Percentiles rank a stretch among this genome's conserved stretches.
phyloP scores from a whole-genome alignment of 78 protist genomes.

The Dictyostelium firmibasis region DNA sequence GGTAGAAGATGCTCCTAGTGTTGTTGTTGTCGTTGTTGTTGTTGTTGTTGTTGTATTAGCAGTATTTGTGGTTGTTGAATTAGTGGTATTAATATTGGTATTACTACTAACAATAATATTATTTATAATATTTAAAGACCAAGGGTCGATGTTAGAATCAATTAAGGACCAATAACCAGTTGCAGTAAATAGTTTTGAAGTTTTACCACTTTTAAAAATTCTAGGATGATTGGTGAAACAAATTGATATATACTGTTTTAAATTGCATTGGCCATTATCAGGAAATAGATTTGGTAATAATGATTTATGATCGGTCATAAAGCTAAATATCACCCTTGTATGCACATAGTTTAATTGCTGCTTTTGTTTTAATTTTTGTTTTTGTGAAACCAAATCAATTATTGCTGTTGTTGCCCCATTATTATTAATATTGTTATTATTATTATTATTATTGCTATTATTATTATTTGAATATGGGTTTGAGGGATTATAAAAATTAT shows the following conservation, averaged over 20 bases:
- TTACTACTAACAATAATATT: neutral
- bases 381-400: neutral
- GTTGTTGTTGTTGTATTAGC: neutral
- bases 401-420: neutral
- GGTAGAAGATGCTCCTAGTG: neutral
- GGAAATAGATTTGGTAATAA: conserved; percentile 3
- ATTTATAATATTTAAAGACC: neutral
- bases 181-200: neutral
- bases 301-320: conserved; percentile 15
- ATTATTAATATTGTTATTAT: neutral
- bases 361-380: neutral
- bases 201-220: conserved; percentile 5
- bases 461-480: neutral
- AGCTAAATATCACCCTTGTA: conserved; percentile 1
- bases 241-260: neutral
- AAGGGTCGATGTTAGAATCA: neutral
- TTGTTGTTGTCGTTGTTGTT: neutral
- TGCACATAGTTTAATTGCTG: neutral
- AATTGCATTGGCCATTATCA: conserved; percentile 2
- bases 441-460: neutral
- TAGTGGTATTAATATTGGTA: neutral
- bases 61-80: neutral
- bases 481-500: neutral
- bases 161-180: neutral
- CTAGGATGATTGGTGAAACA: neutral